A percentile compares a stretch with the other conserved stretches of the same genome.
Conservation (phyloP, 768 basidiomycete species). For the Leccinum boreale region DNA sequence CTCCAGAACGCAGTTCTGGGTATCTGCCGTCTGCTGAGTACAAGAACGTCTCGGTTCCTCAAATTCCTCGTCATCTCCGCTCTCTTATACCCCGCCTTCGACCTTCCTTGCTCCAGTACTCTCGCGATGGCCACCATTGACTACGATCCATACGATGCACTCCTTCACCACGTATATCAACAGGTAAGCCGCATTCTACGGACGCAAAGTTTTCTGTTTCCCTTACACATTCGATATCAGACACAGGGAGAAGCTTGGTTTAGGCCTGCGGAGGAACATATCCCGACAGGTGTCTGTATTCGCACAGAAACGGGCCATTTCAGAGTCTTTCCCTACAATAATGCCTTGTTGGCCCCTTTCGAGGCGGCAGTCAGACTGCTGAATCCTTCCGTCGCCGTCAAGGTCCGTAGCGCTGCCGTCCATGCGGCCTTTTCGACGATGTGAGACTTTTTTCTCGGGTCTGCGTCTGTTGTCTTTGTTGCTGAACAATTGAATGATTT, state of each 20-base stretch:
- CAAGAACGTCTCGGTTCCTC: background rate
- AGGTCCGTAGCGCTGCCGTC: conserved; percentile 74
- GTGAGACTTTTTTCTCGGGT: conserved; percentile 39
- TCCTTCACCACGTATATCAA: conserved; percentile 76
- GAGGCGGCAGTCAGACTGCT: conserved; percentile 69
- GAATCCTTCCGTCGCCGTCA: conserved; percentile 83
- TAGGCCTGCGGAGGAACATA: conserved; percentile 74
- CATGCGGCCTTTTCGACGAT: conserved; percentile 72
- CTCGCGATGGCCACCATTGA: conserved; percentile 44
- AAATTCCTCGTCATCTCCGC: background rate
- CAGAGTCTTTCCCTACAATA: conserved; percentile 83
- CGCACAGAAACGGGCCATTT: conserved; percentile 65
- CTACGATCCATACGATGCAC: conserved; percentile 77
- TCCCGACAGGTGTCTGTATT: conserved; percentile 74
- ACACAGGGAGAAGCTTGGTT: conserved; percentile 85
- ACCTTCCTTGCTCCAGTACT: background rate
- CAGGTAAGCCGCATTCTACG: conserved; percentile 42
- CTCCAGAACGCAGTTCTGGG: background rate
- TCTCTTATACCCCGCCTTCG: conserved; percentile 12
- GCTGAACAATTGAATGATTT: background rate
- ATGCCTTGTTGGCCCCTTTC: conserved; percentile 69
- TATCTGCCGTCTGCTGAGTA: background rate
- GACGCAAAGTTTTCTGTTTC: background rate
- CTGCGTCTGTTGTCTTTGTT: no score
- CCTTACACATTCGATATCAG: conserved; percentile 36